These are phyloP conservation scores for Bassia scoparia DNA, from an alignment of 148 eudicot species.

Conservation along the genomic window DNA sequence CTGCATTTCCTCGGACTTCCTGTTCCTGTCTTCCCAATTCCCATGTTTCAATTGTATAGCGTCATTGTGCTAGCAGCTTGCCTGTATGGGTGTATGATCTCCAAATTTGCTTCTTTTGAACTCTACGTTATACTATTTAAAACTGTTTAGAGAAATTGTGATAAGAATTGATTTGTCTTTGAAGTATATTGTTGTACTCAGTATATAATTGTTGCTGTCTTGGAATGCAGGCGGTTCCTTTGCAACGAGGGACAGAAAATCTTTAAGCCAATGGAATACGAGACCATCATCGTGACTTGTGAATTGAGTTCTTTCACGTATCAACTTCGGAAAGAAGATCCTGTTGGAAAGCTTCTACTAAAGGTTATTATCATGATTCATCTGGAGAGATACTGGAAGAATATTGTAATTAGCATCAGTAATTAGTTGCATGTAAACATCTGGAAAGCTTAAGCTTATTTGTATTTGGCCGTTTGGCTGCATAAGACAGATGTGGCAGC, in stretches of 20 bases:
- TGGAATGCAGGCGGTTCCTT: conserved; percentile 31
- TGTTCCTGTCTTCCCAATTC: no score
- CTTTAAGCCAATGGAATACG: conserved; percentile 19
- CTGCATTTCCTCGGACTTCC: neutral
- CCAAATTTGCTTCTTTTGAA: neutral
- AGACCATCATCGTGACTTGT: conserved; percentile 22
- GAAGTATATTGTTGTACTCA: neutral
- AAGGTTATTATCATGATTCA: no score
- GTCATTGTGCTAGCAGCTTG: neutral
- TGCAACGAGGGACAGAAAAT: conserved; percentile 20
- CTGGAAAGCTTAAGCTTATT: neutral
- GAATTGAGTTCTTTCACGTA: no score
- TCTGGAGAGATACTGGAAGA: neutral
- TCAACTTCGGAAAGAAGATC: no score
- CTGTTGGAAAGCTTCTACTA: conserved; percentile 1
- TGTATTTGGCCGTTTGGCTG: neutral
- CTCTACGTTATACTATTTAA: neutral
- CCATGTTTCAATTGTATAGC: neutral
- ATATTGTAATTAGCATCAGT: neutral
- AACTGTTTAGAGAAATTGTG: neutral
- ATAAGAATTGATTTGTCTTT: neutral
- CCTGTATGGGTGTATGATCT: neutral
- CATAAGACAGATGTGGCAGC: neutral
- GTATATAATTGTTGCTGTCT: neutral
- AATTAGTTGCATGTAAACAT: neutral